A percentile compares a stretch with the other conserved stretches of the same genome.
Evolutionary conservation across 371 early-diverging fungal species (phyloP).

Genomic region (Mucor circinelloides): DNA sequence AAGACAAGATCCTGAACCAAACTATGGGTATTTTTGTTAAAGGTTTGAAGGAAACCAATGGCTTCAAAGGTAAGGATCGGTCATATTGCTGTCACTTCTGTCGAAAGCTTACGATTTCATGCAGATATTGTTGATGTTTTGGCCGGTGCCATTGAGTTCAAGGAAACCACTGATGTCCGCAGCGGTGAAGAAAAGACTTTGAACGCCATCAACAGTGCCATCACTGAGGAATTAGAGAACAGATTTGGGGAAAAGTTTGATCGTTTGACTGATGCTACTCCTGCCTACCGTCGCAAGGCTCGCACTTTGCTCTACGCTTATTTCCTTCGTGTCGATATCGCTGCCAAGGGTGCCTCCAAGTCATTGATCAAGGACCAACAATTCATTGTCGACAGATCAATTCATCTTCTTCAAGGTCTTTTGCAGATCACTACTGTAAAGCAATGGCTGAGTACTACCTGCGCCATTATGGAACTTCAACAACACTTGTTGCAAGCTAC

Average conservation of each 20-base stretch:
- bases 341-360: conserved; percentile 22
- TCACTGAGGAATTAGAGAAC: conserved; percentile 64
- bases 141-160: conserved; percentile 73
- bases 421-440: conserved; percentile 87
- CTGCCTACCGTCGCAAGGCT: conserved; percentile 70
- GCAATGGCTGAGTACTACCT: conserved; percentile 71
- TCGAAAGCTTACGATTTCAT: not conserved
- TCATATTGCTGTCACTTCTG: not conserved
- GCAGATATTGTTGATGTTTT: conserved; percentile 58
- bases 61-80: conserved; percentile 37
- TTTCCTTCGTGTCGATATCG: conserved; percentile 72
- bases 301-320: conserved; percentile 85
- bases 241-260: conserved; percentile 64
- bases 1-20: conserved; percentile 83
- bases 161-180: conserved; percentile 55
- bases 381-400: conserved; percentile 70
- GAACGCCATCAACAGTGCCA: conserved; percentile 49
- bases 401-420: conserved; percentile 80
- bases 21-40: conserved; percentile 93
- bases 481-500: conserved; percentile 85
- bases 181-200: conserved; percentile 58
- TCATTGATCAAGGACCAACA: conserved; percentile 59
- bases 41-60: conserved; percentile 79
- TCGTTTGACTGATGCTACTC: conserved; percentile 21
- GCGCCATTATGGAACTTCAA: conserved; percentile 71